Evolutionary conservation across 495 filamentous ascomycete genomes (phyloP).

Genomic region (Neurospora hispaniola): DNA sequence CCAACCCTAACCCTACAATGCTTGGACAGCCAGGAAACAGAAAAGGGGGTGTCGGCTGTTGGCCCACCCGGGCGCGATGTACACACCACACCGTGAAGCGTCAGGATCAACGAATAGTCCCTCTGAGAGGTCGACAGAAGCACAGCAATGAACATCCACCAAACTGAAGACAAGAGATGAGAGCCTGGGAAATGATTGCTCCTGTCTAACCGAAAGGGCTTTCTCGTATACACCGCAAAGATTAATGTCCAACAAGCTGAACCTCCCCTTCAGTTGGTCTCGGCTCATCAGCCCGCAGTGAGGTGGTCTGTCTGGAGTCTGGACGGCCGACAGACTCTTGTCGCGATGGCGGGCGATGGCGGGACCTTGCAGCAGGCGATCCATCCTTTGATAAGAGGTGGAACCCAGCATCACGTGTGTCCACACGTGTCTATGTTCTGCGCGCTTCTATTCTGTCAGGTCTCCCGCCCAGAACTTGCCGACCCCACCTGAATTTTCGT

Average conservation of each 20-base stretch:
- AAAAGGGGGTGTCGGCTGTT: neutral
- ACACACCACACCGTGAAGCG: neutral
- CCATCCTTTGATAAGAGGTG: neutral
- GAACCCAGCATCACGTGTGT: neutral
- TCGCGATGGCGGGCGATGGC: neutral
- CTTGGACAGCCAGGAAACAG: neutral
- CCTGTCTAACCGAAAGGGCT: neutral
- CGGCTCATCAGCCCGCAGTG: neutral
- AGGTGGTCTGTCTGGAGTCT: neutral
- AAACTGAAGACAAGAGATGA: neutral
- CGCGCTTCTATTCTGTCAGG: neutral
- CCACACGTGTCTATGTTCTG: neutral
- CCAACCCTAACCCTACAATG: neutral
- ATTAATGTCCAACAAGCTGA: neutral
- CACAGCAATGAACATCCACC: neutral
- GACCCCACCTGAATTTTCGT: conserved; percentile 6
- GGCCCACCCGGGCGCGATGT: neutral
- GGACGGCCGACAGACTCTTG: neutral
- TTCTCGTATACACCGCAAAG: neutral
- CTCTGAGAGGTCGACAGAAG: neutral
- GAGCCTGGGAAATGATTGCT: neutral
- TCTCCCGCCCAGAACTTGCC: neutral
- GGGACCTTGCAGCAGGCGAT: neutral
- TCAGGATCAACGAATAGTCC: neutral
- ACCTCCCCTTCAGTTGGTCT: neutral